Conservation (phyloP, 2,329 filamentous ascomycete genomes). For the Colletotrichum horii region DNA sequence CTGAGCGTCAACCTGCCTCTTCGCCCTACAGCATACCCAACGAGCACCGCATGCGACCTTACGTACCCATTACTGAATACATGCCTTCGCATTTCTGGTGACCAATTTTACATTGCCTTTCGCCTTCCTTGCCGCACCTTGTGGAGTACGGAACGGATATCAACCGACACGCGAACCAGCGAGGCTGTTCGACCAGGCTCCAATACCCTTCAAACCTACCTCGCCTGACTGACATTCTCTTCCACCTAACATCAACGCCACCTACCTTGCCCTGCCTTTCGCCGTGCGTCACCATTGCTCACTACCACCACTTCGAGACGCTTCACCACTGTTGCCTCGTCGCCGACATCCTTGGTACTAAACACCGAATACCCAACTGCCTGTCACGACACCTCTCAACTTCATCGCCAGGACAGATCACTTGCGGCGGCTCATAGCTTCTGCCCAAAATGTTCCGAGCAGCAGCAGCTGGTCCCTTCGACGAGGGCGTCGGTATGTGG, state of each 20-base stretch:
- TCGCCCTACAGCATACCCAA: background rate
- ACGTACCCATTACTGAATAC: constrained; percentile 3
- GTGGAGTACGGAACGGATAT: background rate
- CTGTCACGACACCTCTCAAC: background rate
- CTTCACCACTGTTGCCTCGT: background rate
- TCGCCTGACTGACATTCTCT: background rate
- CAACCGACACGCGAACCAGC: background rate
- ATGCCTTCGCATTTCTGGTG: background rate
- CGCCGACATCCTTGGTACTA: background rate
- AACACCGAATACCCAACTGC: background rate
- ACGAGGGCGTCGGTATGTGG: constrained; percentile 63
- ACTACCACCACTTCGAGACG: background rate
- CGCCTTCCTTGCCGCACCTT: background rate
- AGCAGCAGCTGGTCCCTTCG: constrained; percentile 62
- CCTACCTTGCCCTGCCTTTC: background rate
- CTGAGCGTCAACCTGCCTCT: background rate
- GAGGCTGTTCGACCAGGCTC: background rate
- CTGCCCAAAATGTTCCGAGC: constrained; percentile 60
- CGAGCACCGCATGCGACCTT: background rate
- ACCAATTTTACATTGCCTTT: background rate
- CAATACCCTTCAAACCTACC: background rate
- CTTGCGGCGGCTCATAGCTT: constrained; percentile 14
- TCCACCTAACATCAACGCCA: background rate
- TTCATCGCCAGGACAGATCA: background rate
- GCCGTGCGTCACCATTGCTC: background rate